Evolutionary conservation across 257 asterid genomes (phyloP).

Genomic region (Solanum arcanum): DNA sequence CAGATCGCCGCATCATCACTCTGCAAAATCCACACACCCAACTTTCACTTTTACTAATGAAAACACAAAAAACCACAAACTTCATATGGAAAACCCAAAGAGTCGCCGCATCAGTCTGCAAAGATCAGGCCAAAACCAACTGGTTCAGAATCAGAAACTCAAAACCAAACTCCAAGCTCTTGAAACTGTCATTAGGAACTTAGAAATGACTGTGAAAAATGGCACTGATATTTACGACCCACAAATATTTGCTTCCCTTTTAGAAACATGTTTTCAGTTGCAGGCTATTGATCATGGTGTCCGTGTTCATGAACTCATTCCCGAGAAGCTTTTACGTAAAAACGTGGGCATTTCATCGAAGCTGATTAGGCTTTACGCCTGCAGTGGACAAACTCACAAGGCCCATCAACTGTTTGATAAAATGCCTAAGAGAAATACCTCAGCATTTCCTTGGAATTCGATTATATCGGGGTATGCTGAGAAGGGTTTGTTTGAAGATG

Average conservation of each 20-base stretch:
- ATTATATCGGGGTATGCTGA: conserved; percentile 70
- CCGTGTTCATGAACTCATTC: conserved; percentile 48
- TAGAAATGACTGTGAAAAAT: conserved; percentile 39
- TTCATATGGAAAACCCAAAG: conserved; percentile 10
- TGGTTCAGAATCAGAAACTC: conserved; percentile 15
- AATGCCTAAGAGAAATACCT: conserved; percentile 49
- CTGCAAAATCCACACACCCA: neutral
- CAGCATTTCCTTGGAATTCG: conserved; percentile 81
- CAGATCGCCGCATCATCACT: neutral
- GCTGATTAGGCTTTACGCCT: conserved; percentile 46
- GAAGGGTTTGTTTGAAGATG: conserved; percentile 55
- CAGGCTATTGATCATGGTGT: conserved; percentile 38
- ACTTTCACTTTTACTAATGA: neutral
- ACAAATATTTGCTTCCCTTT: conserved; percentile 56
- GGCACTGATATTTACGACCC: conserved; percentile 55
- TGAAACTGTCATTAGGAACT: conserved; percentile 32
- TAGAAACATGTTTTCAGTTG: conserved; percentile 61
- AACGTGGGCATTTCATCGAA: conserved; percentile 65
- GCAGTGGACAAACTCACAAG: conserved; percentile 34
- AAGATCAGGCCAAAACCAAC: conserved; percentile 49
- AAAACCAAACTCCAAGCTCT: conserved; percentile 54
- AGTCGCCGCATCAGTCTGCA: conserved; percentile 20
- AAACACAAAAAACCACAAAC: conserved; percentile 6
- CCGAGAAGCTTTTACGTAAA: conserved; percentile 39
- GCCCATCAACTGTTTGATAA: conserved; percentile 76